Base-by-base conservation (phyloP, 768 basidiomycete genomes). In the Butyriboletus loyo region DNA sequence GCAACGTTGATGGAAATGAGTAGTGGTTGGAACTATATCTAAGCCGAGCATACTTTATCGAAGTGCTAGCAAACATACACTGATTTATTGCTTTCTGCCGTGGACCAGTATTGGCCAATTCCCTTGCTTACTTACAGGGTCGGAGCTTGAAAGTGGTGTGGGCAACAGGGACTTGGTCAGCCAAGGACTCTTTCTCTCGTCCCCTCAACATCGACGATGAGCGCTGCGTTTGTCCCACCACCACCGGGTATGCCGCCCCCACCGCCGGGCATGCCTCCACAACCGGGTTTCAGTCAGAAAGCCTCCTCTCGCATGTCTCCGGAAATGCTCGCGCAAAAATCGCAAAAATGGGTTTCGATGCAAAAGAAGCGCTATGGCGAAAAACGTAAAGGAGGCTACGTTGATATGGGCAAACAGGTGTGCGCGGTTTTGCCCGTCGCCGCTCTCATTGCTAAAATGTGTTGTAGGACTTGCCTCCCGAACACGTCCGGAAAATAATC, bases 401-500 rank as follows among this genome's bases (percentile, higher is more conserved):
- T 93, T 55, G 92, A 94, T 66, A 89, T 92, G 83, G 92, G 92
- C 54, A 93, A 97, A 72, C 88, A 90, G 83, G 88, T 93, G 64
- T 63, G 82, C 67, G 5, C 15, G n/a, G 9, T 21, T 27, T 38
- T 41, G 22, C 9, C 7, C 25, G 13, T 21, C 8, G 13, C 25
- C 40, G 21, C 56, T 7, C 24, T 55, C 24, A 25, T 43, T 50
- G 25, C 11, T 28, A 47, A 56, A 49, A 57, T 44, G 47, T 56
- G 49, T 24, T 32, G 8, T 48, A 95, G 90, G 94, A 97, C 71
- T 75, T 97, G 53, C 97, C 97, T 51, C 92, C 95, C 28, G 97
- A 99, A 71, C 95, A 98, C 66, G 88, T 99, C 59, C 87, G 97
- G 55, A 98, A 98, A 87, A 98, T 99, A 64, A 94, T 98, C 77